A percentile compares a stretch with the other conserved stretches of the same genome.
Evolutionary conservation across 192 early-diverging fungal genomes (phyloP).

Genomic region (Gaertneriomyces semiglobifer): DNA sequence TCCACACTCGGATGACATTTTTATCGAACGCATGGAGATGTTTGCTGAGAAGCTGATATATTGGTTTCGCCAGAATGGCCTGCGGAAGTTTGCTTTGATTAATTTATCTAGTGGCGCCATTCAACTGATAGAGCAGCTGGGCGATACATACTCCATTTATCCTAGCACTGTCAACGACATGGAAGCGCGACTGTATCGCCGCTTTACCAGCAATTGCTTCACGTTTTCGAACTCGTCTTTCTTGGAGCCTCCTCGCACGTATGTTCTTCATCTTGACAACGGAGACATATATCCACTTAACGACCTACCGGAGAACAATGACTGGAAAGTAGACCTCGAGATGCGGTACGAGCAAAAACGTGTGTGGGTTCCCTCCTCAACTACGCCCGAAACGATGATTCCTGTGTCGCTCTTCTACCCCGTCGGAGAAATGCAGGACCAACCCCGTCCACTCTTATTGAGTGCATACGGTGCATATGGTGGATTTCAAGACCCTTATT

Average conservation of each 20-base stretch:
- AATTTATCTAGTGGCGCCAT: constrained; percentile 4
- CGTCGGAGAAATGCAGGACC: not conserved
- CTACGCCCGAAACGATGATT: not conserved
- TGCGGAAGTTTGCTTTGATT: constrained; percentile 15
- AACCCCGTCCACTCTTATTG: constrained; percentile 25
- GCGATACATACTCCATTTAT: constrained; percentile 21
- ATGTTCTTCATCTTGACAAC: constrained; percentile 9
- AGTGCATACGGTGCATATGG: constrained; percentile 47
- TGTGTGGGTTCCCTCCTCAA: constrained; percentile 16
- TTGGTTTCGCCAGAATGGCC: constrained; percentile 29
- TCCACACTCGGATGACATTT: not conserved
- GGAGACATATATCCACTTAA: not conserved
- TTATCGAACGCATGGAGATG: constrained; percentile 38
- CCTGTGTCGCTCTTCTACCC: constrained; percentile 33
- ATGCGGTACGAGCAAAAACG: constrained; percentile 22
- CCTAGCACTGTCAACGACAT: constrained; percentile 34
- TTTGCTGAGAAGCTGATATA: constrained; percentile 22
- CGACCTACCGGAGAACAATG: not conserved
- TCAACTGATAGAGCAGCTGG: not conserved
- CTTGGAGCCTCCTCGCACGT: constrained; percentile 2
- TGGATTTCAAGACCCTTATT: constrained; percentile 33
- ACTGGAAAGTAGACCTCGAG: no score
- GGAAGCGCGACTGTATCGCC: constrained; percentile 24
- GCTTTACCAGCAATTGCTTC: constrained; percentile 16
- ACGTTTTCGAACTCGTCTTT: constrained; percentile 36